These are phyloP conservation scores for Gossypium armourianum DNA, from an alignment of 441 rosid species.

Conservation along the genomic window DNA sequence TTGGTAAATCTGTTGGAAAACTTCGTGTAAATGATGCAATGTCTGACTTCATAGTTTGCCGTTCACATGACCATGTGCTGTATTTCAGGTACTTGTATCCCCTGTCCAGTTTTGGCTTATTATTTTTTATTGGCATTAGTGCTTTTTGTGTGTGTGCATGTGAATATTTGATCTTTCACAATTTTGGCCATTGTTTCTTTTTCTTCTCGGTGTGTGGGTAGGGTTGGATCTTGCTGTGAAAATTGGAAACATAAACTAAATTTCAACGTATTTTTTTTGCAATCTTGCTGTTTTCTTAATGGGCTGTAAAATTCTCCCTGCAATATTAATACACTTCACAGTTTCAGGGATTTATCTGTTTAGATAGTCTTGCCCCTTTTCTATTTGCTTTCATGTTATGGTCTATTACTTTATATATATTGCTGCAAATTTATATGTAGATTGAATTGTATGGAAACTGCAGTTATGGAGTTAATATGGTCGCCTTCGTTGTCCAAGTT, in stretches of 20 bases:
- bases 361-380: neutral
- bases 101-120: neutral
- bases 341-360: neutral
- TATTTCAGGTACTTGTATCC: constrained; percentile 59
- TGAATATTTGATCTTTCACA: neutral
- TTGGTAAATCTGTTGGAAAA: constrained; percentile 94
- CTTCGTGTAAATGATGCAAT: constrained; percentile 74
- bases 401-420: neutral
- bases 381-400: neutral
- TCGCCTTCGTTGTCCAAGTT: neutral
- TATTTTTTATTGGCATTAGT: neutral
- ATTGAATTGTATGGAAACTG: neutral
- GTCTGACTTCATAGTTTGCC: constrained; percentile 88
- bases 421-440: neutral
- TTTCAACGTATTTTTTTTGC: neutral
- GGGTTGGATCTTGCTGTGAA: neutral
- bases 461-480: neutral
- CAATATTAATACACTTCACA: neutral
- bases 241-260: neutral
- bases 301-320: neutral
- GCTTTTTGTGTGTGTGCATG: neutral
- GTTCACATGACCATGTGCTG: constrained; percentile 78
- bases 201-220: neutral
- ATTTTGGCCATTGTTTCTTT: neutral
- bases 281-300: neutral